phyloP scores from a whole-genome alignment of 371 early-diverging fungal genomes.

The Choanephora cucurbitarum region DNA sequence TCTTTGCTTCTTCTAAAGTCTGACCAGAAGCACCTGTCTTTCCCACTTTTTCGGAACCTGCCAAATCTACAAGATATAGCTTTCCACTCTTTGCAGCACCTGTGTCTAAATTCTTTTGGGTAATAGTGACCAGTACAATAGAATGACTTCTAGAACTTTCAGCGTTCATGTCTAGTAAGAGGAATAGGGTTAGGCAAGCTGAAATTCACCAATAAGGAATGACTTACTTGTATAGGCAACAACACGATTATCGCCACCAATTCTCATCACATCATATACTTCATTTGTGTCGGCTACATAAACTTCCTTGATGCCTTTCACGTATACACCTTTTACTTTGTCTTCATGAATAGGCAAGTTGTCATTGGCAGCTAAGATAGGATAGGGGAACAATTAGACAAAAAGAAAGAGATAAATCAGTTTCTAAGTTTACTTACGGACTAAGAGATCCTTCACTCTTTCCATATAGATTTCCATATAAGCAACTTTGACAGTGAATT shows the following conservation, averaged over 20 bases:
- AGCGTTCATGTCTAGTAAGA: constrained; percentile 81
- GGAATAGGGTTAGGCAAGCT: no score
- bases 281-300: constrained; percentile 91
- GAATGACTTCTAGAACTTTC: constrained; percentile 97
- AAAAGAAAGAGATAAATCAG: background rate
- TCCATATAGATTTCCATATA: constrained; percentile 99
- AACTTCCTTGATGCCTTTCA: constrained; percentile 94
- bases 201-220: background rate
- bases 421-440: constrained; percentile 59
- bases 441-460: constrained; percentile 94
- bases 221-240: constrained; percentile 88
- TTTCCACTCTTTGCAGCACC: constrained; percentile 90
- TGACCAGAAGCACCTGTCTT: constrained; percentile 99
- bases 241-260: constrained; percentile 86
- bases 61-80: constrained; percentile 97
- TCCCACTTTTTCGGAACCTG: constrained; percentile 98
- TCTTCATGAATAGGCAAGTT: constrained; percentile 96
- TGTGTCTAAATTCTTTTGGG: constrained; percentile 89
- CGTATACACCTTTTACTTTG: constrained; percentile 91
- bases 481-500: constrained; percentile 93
- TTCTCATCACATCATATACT: constrained; percentile 93
- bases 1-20: constrained; percentile 99
- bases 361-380: constrained; percentile 70
- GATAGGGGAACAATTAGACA: background rate
- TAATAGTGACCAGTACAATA: constrained; percentile 93